These are phyloP conservation scores for Rhamnella rubrinervis DNA, from an alignment of 331 rosid genomes.

Conservation along the genomic window DNA sequence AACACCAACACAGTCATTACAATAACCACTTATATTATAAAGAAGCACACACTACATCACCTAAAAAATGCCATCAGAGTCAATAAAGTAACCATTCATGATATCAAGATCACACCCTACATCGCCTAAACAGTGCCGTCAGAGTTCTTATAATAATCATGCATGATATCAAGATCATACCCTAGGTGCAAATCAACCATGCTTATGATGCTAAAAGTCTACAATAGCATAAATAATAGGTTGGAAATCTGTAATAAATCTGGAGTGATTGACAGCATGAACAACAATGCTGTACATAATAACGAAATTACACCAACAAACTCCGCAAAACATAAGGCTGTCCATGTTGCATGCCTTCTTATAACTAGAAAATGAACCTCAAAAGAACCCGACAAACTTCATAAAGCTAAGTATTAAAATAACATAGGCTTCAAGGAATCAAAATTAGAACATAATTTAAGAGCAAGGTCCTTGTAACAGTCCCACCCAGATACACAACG, in stretches of 20 bases:
- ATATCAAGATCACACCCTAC: too few species aligned
- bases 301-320: neutral
- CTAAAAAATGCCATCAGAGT: too few species aligned
- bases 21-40: too few species aligned
- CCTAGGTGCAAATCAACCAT: neutral
- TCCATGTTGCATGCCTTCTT: neutral
- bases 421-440: neutral
- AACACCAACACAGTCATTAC: neutral
- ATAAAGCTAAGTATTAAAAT: neutral
- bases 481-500: neutral
- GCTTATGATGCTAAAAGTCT: slow-evolving; percentile 6
- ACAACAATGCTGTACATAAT: neutral
- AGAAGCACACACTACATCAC: too few species aligned
- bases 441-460: neutral
- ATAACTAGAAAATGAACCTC: neutral
- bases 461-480: neutral
- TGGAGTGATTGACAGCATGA: neutral
- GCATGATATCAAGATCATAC: neutral
- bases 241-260: neutral
- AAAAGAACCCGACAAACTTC: neutral
- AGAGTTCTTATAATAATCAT: neutral
- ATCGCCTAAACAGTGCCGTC: neutral
- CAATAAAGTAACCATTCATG: too few species aligned
- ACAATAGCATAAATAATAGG: slow-evolving; percentile 1
- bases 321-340: neutral